Conservation (phyloP, 2,329 filamentous ascomycete species). For the Fusarium continuum region DNA sequence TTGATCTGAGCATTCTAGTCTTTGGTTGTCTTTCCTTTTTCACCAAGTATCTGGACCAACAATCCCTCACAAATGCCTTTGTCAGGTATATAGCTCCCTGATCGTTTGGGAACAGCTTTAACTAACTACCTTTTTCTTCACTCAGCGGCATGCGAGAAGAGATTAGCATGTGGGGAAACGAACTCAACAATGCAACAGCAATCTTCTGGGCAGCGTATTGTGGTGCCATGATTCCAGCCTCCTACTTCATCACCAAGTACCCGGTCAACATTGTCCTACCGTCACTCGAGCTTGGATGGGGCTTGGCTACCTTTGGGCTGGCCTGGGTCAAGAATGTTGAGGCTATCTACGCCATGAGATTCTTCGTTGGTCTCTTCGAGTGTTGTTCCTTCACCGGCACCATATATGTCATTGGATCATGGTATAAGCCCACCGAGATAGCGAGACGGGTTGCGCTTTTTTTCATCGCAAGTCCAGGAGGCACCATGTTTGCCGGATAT, state of each 20-base stretch:
- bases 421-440: constrained; percentile 66
- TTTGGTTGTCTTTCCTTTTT: constrained; percentile 53
- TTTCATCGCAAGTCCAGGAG: constrained; percentile 64
- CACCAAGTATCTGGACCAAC: constrained; percentile 52
- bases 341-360: constrained; percentile 44
- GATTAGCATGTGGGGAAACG: constrained; percentile 9
- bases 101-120: not conserved
- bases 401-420: constrained; percentile 54
- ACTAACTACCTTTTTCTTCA: not conserved
- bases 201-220: constrained; percentile 52
- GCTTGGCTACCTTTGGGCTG: constrained; percentile 38
- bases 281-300: no score
- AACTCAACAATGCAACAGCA: constrained; percentile 44
- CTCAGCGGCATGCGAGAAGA: constrained; percentile 21
- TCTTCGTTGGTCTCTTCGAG: constrained; percentile 44
- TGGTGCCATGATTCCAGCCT: constrained; percentile 52
- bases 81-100: constrained; percentile 43
- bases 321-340: constrained; percentile 46
- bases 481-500: constrained; percentile 67
- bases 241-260: constrained; percentile 31
- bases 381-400: constrained; percentile 44
- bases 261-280: no score
- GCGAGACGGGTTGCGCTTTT: constrained; percentile 69
- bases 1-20: constrained; percentile 50
- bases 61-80: constrained; percentile 50